phyloP scores from a whole-genome alignment of 208 protist species.

The Leptomonas pyrrhocoris region DNA sequence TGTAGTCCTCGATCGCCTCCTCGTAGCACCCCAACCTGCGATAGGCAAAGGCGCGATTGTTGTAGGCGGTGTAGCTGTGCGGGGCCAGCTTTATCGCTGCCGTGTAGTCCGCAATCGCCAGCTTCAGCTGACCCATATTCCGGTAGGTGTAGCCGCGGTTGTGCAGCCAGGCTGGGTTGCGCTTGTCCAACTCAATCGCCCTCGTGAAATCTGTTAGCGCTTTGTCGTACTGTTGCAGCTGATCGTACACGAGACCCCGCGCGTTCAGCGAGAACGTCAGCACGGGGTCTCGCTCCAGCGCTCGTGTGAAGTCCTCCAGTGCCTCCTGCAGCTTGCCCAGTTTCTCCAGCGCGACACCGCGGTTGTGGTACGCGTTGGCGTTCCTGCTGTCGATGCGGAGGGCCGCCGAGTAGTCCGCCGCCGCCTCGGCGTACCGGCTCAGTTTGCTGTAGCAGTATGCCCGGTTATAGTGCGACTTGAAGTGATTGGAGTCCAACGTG shows the following conservation, averaged over 20 bases:
- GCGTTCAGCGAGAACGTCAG: conserved; percentile 78
- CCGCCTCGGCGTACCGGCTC: conserved; percentile 56
- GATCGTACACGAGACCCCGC: conserved; percentile 77
- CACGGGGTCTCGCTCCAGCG: conserved; percentile 55
- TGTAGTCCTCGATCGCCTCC: conserved; percentile 65
- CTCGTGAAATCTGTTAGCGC: conserved; percentile 68
- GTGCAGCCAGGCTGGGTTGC: conserved; percentile 67
- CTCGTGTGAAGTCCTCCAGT: conserved; percentile 76
- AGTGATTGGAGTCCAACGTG: conserved; percentile 72
- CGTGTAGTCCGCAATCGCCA: conserved; percentile 78
- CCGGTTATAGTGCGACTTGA: conserved; percentile 94
- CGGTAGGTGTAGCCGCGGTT: conserved; percentile 77
- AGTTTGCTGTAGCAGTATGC: conserved; percentile 90
- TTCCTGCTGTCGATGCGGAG: conserved; percentile 72
- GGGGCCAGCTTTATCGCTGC: conserved; percentile 45
- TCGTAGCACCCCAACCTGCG: conserved; percentile 73
- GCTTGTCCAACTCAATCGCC: conserved; percentile 64
- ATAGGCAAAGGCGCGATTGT: conserved; percentile 66
- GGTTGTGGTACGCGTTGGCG: conserved; percentile 88
- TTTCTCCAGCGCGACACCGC: conserved; percentile 76
- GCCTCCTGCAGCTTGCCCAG: conserved; percentile 63
- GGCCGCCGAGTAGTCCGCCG: conserved; percentile 76
- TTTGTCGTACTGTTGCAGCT: conserved; percentile 55
- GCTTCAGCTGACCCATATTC: conserved; percentile 64
- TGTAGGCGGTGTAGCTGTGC: conserved; percentile 38